Conservation (phyloP, 768 basidiomycete species). For the Podaxis sp. region DNA sequence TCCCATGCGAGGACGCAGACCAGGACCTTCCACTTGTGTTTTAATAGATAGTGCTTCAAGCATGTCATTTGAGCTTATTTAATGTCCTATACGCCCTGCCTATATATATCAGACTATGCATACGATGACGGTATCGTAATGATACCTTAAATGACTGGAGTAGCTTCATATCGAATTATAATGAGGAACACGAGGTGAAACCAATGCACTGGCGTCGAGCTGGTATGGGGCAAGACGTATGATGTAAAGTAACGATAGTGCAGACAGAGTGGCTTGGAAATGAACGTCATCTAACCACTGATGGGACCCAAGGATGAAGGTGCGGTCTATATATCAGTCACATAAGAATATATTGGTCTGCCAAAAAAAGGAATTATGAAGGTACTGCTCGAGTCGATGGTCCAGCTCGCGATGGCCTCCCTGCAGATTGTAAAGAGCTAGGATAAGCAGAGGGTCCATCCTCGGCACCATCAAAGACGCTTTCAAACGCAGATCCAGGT, state of each 20-base stretch:
- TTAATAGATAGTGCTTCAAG: not conserved
- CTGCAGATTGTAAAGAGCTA: not conserved
- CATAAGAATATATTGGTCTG: too few relatives aligned
- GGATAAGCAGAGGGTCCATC: not conserved
- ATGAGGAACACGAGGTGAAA: not conserved
- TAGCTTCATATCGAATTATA: not conserved
- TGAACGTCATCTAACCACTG: not conserved
- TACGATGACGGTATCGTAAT: not conserved
- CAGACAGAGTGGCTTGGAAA: not conserved
- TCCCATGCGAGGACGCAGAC: not conserved
- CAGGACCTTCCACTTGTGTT: not conserved
- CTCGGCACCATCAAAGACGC: not conserved
- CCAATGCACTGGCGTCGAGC: not conserved
- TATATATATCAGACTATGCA: not conserved
- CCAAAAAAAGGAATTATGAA: not conserved
- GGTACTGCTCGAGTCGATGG: not conserved
- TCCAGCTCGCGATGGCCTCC: not conserved
- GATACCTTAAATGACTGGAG: not conserved
- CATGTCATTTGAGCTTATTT: not conserved
- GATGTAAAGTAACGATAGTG: not conserved
- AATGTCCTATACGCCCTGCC: not conserved
- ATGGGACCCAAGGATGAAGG: not conserved
- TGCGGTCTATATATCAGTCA: not conserved
- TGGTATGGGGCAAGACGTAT: not conserved
- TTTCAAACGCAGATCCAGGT: not conserved